A percentile compares a stretch with the other conserved stretches of the same genome.
Conservation (phyloP, 1,284 basidiomycete species). For the Rhodofomes roseus region DNA sequence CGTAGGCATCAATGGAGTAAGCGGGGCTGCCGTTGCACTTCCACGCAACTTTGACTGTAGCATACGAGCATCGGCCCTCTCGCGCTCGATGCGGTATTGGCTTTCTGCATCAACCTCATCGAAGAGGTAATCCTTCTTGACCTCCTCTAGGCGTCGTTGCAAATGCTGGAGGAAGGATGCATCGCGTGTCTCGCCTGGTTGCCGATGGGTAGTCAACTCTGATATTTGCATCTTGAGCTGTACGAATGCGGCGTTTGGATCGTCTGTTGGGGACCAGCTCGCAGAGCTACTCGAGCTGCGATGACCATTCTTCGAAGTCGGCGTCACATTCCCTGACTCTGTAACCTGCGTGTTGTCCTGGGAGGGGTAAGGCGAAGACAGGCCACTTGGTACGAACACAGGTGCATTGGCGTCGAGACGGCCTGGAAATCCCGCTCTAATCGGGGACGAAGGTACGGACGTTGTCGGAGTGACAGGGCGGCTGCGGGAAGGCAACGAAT, state of each 20-base stretch:
- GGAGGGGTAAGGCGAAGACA: neutral
- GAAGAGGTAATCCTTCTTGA: slow-evolving; percentile 76
- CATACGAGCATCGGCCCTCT: slow-evolving; percentile 45
- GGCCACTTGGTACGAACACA: slow-evolving; percentile 32
- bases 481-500: neutral
- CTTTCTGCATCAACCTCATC: slow-evolving; percentile 65
- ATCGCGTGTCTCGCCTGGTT: slow-evolving; percentile 34
- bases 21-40: neutral
- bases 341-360: neutral
- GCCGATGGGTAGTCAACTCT: slow-evolving; percentile 33
- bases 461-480: slow-evolving; percentile 19
- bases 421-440: slow-evolving; percentile 15
- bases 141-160: slow-evolving; percentile 47
- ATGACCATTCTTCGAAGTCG: slow-evolving; percentile 5
- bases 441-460: slow-evolving; percentile 17
- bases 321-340: slow-evolving; percentile 5
- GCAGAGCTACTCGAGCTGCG: slow-evolving; percentile 21
- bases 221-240: slow-evolving; percentile 54
- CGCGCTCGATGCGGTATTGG: slow-evolving; percentile 53
- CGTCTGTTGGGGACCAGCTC: slow-evolving; percentile 38
- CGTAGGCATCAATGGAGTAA: neutral
- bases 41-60: slow-evolving; percentile 58
- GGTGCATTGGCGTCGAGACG: slow-evolving; percentile 34
- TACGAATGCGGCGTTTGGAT: slow-evolving; percentile 64
- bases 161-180: slow-evolving; percentile 42